These are phyloP conservation scores for Yamadazyma sp. DNA, from an alignment of 805 yeast genomes.

Conservation along the genomic window DNA sequence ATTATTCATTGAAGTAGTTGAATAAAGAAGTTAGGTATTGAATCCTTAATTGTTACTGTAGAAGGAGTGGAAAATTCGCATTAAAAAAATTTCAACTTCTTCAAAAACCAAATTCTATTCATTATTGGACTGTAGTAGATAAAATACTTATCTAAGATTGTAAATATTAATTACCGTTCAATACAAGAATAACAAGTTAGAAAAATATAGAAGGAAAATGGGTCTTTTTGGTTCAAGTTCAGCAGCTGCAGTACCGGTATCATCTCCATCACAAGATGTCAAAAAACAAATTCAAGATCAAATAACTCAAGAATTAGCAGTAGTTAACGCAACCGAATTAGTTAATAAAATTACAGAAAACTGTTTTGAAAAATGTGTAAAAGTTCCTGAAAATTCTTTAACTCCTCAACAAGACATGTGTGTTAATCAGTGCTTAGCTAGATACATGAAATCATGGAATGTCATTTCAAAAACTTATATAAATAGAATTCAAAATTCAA, in stretches of 20 bases:
- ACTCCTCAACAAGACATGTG: conserved; percentile 59
- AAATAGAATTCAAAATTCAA: conserved; percentile 55
- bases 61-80: too few relatives aligned
- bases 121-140: too few relatives aligned
- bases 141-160: too few relatives aligned
- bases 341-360: conserved; percentile 82
- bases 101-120: too few relatives aligned
- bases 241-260: conserved; percentile 9
- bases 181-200: too few relatives aligned
- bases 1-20: too few relatives aligned
- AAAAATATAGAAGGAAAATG: conserved; percentile 17
- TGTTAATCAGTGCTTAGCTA: conserved; percentile 74
- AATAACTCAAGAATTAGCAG: conserved; percentile 78
- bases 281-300: conserved; percentile 66
- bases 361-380: conserved; percentile 79
- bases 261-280: conserved; percentile 35
- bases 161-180: too few relatives aligned
- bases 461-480: conserved; percentile 75
- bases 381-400: conserved; percentile 53
- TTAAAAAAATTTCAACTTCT: too few relatives aligned
- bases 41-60: too few relatives aligned
- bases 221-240: conserved; percentile 24
- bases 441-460: conserved; percentile 92
- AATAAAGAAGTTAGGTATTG: too few relatives aligned
- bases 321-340: conserved; percentile 86